These are phyloP conservation scores for Daldinia loculata DNA, from an alignment of 495 filamentous ascomycete genomes.

Conservation along the genomic window DNA sequence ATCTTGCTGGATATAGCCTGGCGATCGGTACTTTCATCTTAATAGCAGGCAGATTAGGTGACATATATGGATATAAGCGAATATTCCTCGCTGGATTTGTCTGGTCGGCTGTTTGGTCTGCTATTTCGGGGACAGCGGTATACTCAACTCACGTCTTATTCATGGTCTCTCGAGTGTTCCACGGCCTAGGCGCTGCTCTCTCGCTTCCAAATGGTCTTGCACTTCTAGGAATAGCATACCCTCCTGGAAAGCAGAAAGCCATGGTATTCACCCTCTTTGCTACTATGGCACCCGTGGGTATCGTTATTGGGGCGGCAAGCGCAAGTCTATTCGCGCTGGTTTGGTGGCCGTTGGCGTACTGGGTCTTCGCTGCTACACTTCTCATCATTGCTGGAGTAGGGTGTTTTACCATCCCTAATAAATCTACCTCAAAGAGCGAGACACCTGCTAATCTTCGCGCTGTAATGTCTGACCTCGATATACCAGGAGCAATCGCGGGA, in stretches of 20 bases:
- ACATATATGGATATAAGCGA: conserved; percentile 68
- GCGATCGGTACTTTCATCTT: conserved; percentile 73
- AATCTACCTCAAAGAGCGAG: conserved; percentile 34
- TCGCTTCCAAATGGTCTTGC: conserved; percentile 61
- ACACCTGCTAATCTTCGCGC: conserved; percentile 43
- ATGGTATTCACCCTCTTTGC: conserved; percentile 63
- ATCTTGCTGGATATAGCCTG: conserved; percentile 59
- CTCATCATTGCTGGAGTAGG: conserved; percentile 57
- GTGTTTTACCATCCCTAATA: conserved; percentile 36
- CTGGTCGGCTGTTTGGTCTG: conserved; percentile 71
- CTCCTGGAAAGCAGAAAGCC: conserved; percentile 56
- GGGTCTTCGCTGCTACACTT: conserved; percentile 57
- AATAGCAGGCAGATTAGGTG: conserved; percentile 65
- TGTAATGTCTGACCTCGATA: conserved; percentile 53
- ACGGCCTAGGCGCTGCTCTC: conserved; percentile 63
- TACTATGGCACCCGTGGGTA: conserved; percentile 59
- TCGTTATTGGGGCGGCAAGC: conserved; percentile 54
- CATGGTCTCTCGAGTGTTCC: conserved; percentile 56
- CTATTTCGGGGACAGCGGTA: conserved; percentile 61
- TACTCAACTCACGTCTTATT: conserved; percentile 53
- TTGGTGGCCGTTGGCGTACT: conserved; percentile 74
- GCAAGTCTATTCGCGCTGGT: conserved; percentile 59
- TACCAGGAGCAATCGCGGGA: conserved; percentile 57
- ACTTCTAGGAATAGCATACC: conserved; percentile 55
- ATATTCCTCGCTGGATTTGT: conserved; percentile 67